phyloP scores from a whole-genome alignment of 192 early-diverging fungal species.

The Mortierella alpina region DNA sequence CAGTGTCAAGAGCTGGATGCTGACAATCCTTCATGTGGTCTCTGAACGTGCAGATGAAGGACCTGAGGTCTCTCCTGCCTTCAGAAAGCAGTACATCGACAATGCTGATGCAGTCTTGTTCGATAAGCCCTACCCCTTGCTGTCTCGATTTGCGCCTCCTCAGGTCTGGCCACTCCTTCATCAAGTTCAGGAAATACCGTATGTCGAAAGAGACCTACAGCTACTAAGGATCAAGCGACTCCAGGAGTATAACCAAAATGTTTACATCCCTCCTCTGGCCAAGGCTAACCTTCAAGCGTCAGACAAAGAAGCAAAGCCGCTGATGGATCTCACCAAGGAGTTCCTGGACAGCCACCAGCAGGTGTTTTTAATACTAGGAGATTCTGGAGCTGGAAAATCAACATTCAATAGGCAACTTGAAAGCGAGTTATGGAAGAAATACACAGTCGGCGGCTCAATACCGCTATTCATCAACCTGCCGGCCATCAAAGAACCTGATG shows the following conservation, averaged over 20 bases:
- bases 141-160: background rate
- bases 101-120: too few relatives aligned
- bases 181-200: background rate
- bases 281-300: slow-evolving; percentile 3
- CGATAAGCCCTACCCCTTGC: too few relatives aligned
- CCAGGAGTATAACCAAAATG: background rate
- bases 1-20: slow-evolving; percentile 5
- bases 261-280: slow-evolving; percentile 10
- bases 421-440: background rate
- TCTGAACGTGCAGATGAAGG: background rate
- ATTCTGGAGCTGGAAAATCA: slow-evolving; percentile 20
- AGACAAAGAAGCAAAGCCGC: background rate
- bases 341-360: background rate
- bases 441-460: background rate
- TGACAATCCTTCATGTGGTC: slow-evolving; percentile 11
- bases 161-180: background rate
- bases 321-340: background rate
- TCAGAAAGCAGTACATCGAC: too few relatives aligned
- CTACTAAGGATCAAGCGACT: background rate
- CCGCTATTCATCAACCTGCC: slow-evolving; percentile 2
- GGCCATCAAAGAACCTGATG: background rate
- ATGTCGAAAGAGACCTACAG: background rate
- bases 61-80: too few relatives aligned
- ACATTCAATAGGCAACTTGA: slow-evolving; percentile 9
- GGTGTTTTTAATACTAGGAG: slow-evolving; percentile 9